Percentiles rank a stretch among this genome's conserved stretches.
Evolutionary conservation across 2,329 filamentous ascomycete species (phyloP).

Genomic region (Huntiella decipiens): DNA sequence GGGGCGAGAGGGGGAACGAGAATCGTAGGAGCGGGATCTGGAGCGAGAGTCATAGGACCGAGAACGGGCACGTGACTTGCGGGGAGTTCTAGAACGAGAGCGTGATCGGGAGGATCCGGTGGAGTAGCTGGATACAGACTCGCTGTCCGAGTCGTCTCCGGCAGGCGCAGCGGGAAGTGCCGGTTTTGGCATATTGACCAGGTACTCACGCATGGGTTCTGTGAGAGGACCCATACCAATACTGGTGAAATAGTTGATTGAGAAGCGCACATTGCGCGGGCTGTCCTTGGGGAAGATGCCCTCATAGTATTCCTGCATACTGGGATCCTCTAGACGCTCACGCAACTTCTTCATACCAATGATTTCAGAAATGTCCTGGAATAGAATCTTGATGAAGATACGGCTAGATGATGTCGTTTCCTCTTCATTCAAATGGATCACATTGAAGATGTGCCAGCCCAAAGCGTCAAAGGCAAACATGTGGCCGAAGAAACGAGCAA

Average conservation of each 20-base stretch:
- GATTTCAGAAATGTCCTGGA: constrained; percentile 78
- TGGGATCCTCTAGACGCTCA: constrained; percentile 57
- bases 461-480: constrained; percentile 75
- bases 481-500: constrained; percentile 87
- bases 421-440: constrained; percentile 82
- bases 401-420: constrained; percentile 91
- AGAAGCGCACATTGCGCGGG: constrained; percentile 78
- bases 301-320: constrained; percentile 56
- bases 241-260: constrained; percentile 98
- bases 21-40: constrained; percentile 15
- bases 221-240: constrained; percentile 91
- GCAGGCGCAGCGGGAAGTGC: constrained; percentile 48
- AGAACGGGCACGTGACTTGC: constrained; percentile 13
- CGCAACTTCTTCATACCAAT: constrained; percentile 68
- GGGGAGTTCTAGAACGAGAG: constrained; percentile 24
- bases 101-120: constrained; percentile 36
- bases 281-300: constrained; percentile 84
- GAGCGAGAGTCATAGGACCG: constrained; percentile 12
- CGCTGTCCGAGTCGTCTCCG: constrained; percentile 42
- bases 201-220: constrained; percentile 79
- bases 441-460: constrained; percentile 74
- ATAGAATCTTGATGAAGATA: constrained; percentile 96
- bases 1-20: constrained; percentile 15
- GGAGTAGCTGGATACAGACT: constrained; percentile 58
- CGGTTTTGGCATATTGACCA: constrained; percentile 80